These are phyloP conservation scores for Verticillium longisporum DNA, from an alignment of 2,329 filamentous ascomycete species.

Conservation along the genomic window DNA sequence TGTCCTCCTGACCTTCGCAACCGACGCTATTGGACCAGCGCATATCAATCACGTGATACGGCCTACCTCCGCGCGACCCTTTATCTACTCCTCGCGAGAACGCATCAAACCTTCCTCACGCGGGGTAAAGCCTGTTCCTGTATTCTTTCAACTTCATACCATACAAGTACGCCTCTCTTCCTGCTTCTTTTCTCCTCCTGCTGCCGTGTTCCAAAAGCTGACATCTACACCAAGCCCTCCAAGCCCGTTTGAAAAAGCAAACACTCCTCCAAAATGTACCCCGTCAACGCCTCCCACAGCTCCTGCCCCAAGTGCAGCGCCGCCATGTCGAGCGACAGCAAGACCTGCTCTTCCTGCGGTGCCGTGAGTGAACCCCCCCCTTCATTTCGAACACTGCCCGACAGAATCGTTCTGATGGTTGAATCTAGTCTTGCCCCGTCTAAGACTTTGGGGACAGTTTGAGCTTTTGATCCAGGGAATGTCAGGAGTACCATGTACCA, in stretches of 20 bases:
- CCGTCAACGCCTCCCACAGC: slow-evolving; percentile 27
- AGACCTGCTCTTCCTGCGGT: slow-evolving; percentile 50
- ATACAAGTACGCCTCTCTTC: neutral
- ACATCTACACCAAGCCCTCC: no score
- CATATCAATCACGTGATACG: neutral
- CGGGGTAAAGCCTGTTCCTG: neutral
- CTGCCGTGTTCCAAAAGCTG: no score
- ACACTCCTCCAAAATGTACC: slow-evolving; percentile 13
- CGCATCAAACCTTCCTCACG: neutral
- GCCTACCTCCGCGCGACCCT: neutral
- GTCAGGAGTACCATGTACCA: neutral
- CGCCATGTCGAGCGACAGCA: slow-evolving; percentile 33
- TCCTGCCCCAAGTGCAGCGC: slow-evolving; percentile 52
- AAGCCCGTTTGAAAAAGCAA: neutral
- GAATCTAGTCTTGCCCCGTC: slow-evolving; percentile 22
- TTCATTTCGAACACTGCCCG: neutral
- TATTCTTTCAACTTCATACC: neutral
- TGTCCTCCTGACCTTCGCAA: neutral
- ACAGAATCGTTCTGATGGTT: neutral
- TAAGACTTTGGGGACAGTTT: slow-evolving; percentile 7
- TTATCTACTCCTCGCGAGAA: neutral
- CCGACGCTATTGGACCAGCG: neutral
- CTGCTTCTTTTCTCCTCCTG: no score
- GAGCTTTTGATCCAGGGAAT: neutral
- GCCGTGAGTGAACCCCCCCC: slow-evolving; percentile 36